Base-by-base conservation (phyloP, 768 basidiomycete genomes). In the Termitomyces titanicus region DNA sequence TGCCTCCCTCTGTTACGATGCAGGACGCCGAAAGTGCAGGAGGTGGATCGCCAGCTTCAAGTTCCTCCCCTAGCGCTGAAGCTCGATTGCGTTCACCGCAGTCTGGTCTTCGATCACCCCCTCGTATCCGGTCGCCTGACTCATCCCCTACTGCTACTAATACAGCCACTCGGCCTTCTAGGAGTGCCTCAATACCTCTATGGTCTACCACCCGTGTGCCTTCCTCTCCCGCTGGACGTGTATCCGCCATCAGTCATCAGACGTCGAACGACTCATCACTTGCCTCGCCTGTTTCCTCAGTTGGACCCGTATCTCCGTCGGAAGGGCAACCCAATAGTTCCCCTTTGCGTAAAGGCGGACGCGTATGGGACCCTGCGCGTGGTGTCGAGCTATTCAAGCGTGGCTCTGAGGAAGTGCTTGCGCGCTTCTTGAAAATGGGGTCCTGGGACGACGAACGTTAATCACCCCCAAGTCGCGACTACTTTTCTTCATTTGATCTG, bases 321-420 rank as follows among this genome's bases (percentile, higher is more conserved):
- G 81, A 80, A 42, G 70, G 68, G 8, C 68, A 69, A 22, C 64
- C 73, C 8, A 52, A 67, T 35, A 55, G 69, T 17, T 64, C 72
- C 10, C 68, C 76, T 3, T 48, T 66, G 35, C 69, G 73, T 47
- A 82, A 79, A 62, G 76, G 79, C 20, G 80, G 79, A 2, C 80
- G 92, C 20, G 86, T 89, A 5, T 96, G 89, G 85, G 92, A 94
- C 66, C 93, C 93, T 17, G 84, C 85, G 10, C 84, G 92, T 20
- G 88, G 86, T 42, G 85, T 94, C 3, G 93, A 95, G 56, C 63
- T 89, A 38, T 93, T 94, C 72, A 94, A 93, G 69, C 83, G 82
- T 49, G 88, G 88, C 13, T 93, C 92, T 2, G 92, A 95, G 68
- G 89, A 94, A 63, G 91, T 94, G 24, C 76, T 95, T 27, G 83